Base-by-base conservation (phyloP, 78 protist species). In the Cavenderia fasciculata region DNA sequence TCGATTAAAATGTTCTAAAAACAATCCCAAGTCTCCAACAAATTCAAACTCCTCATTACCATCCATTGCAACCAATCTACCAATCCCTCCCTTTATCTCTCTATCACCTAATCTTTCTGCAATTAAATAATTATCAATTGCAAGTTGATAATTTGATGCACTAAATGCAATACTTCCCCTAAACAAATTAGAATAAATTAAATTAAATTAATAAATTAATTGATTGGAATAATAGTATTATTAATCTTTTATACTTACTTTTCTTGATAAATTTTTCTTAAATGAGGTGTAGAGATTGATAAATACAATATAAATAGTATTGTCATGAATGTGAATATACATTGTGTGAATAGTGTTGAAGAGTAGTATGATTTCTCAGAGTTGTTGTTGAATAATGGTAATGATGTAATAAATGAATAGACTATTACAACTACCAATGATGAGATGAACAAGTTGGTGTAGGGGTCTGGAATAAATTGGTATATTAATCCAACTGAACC, bases 11-110 rank as follows among this genome's bases (percentile, higher is more conserved):
- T 46, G 14, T 31, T 75, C 85, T 34, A 59, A 31, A 43, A 75
- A 75, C 0, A 75, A 29, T 33, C 85, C 84, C 6, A 75, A 29
- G 59, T 75, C 85, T 31, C 85, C 85, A 59, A 75, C 44, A 33
- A 59, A 75, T 27, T 75, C 85, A 27, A 12, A 75, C 1, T 47
- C 59, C 2, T n/a, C n/a, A n/a, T 44, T 2, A 2, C 27, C 49
- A 12, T 44, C 46, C 2, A 23, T 8, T 33, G 57, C 27, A 12
- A 25, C 43, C 57, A 69, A 69, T 69, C 61, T 44, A 62, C 23
- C 23, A 19, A 8, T 11, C 4, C 3, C 23, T 10, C 38, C 29
- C 18, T 25, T 21, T 54, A 40, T 38, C 7, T 74, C 84, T 57
- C 12, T 21, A 18, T 40, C 61, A 41, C 25, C 41, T 8, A 46